These are phyloP conservation scores for Saccharomycopsis schoenii DNA, from an alignment of 805 yeast genomes.

Conservation along the genomic window DNA sequence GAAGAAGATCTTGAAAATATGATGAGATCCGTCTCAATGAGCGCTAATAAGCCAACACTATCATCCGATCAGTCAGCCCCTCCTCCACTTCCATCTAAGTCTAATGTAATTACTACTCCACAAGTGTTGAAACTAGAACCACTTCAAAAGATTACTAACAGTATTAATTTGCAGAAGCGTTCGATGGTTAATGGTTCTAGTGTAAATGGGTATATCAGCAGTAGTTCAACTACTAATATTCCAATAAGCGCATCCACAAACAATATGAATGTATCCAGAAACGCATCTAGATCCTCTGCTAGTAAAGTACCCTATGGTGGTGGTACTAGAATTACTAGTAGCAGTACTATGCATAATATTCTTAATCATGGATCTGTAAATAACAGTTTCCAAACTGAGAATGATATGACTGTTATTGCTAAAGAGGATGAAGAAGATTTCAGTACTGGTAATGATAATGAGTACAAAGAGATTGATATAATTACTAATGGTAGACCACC, in stretches of 20 bases:
- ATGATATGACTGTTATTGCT: slow-evolving; percentile 28
- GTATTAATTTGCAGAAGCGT: not conserved
- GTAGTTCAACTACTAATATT: not conserved
- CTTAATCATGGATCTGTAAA: slow-evolving; percentile 1
- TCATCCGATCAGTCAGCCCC: not conserved
- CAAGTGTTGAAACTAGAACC: not conserved
- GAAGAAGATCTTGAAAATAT: not conserved
- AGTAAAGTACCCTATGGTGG: not conserved
- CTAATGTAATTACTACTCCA: not conserved
- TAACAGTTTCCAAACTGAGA: slow-evolving; percentile 8
- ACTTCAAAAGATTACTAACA: not conserved
- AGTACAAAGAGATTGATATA: slow-evolving; percentile 23
- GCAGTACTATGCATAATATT: not conserved
- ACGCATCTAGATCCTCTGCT: not conserved
- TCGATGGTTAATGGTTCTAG: not conserved
- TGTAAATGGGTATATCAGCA: not conserved
- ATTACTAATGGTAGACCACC: slow-evolving; percentile 18
- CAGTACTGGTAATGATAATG: slow-evolving; percentile 15
- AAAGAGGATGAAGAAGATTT: not conserved
- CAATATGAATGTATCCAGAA: not conserved
- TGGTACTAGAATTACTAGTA: not conserved
- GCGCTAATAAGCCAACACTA: not conserved
- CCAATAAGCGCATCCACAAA: not conserved
- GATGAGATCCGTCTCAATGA: not conserved
- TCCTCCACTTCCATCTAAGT: not conserved